phyloP scores from a whole-genome alignment of 2,329 filamentous ascomycete genomes.

The Pezicula carpinea region DNA sequence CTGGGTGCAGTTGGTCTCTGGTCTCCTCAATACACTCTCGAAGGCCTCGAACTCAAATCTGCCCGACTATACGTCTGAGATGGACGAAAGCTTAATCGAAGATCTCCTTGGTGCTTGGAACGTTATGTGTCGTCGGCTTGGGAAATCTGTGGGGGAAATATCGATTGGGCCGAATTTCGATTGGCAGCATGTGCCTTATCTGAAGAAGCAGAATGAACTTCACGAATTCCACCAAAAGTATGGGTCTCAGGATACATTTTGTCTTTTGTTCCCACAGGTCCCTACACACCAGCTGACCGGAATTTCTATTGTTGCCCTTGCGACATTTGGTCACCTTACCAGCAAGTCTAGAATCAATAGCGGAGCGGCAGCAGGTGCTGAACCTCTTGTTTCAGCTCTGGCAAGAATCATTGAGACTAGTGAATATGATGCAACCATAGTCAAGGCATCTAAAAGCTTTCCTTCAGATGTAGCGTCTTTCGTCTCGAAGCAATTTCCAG shows the following conservation, averaged over 20 bases:
- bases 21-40: constrained; percentile 18
- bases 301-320: constrained; percentile 20
- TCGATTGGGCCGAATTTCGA: constrained; percentile 9
- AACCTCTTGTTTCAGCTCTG: constrained; percentile 10
- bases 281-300: constrained; percentile 4
- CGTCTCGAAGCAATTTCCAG: constrained; percentile 1
- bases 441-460: background rate
- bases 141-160: background rate
- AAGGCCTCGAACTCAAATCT: constrained; percentile 3
- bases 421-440: constrained; percentile 6
- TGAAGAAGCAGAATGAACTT: constrained; percentile 10
- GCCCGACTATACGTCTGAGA: background rate
- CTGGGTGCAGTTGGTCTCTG: constrained; percentile 23
- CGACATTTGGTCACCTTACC: constrained; percentile 20
- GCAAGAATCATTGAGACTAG: constrained; percentile 7
- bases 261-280: constrained; percentile 17
- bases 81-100: constrained; percentile 10
- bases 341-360: background rate
- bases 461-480: constrained; percentile 10
- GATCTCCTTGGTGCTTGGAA: constrained; percentile 29
- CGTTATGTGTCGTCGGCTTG: constrained; percentile 18
- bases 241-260: constrained; percentile 14
- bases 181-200: constrained; percentile 20
- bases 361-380: constrained; percentile 3
- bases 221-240: constrained; percentile 6